Evolutionary conservation across 805 yeast species (phyloP).

Genomic region (Suhomyces canberraensis): DNA sequence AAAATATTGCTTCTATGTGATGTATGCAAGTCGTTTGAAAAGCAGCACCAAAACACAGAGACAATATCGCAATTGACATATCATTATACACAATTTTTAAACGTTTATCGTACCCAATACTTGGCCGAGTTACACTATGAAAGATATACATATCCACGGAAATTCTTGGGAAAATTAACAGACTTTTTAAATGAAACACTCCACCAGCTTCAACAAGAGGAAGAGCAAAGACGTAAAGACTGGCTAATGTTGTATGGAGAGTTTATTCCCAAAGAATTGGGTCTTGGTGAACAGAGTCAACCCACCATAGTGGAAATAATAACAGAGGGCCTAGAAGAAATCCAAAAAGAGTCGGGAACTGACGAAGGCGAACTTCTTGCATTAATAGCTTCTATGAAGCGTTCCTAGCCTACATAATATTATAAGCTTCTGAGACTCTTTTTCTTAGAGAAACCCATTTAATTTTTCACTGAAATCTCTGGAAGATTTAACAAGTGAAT

Average conservation of each 20-base stretch:
- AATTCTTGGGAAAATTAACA: constrained; percentile 28
- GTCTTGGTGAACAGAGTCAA: constrained; percentile 31
- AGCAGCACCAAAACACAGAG: constrained; percentile 15
- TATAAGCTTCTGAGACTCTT: no score
- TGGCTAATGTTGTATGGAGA: constrained; percentile 41
- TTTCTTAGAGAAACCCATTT: no score
- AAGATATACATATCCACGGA: constrained; percentile 36
- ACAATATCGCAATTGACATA: constrained; percentile 27
- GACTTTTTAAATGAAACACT: constrained; percentile 34
- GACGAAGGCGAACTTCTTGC: constrained; percentile 22
- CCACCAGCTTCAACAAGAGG: constrained; percentile 29
- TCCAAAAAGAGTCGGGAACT: constrained; percentile 7
- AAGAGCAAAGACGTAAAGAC: constrained; percentile 28
- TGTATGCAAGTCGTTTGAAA: constrained; percentile 3
- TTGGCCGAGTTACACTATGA: constrained; percentile 39
- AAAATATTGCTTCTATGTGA: constrained; percentile 19
- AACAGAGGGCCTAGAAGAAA: constrained; percentile 39
- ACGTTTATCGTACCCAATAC: constrained; percentile 33
- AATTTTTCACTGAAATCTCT: no score
- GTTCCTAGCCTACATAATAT: neutral
- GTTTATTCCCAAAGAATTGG: constrained; percentile 38
- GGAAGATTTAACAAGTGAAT: constrained; percentile 25
- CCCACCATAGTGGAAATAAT: constrained; percentile 40
- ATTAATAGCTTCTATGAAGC: constrained; percentile 12
- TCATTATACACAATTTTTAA: constrained; percentile 35